Evolutionary conservation across 2,329 filamentous ascomycete species (phyloP), one percentile per base, ranked within the genome.

Genomic region (Diaporthe sp.): DNA sequence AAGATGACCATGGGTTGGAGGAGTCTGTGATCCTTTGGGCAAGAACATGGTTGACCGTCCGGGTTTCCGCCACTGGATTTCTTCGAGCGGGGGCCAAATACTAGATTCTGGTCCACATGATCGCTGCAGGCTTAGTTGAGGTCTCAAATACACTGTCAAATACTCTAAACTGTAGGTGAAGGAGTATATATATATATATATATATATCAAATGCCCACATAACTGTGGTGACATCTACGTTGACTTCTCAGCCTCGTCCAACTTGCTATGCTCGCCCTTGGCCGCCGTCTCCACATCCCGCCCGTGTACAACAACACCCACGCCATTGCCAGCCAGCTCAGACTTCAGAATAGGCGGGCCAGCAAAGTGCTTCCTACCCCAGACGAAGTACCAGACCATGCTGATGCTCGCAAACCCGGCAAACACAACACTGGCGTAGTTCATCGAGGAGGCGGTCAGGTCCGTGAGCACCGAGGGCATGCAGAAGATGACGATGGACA

Each of bases 401-500:
- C 90, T 92, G 76, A 93, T 90, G 19, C 83, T 78, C 0, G 88
- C 92, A 75, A 93, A 93, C 0, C 89, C 91, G 4, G 89, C 88
- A 82, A 93, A 93, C 8, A 93, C 92, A 10, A 91, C 91, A 25
- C 88, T 90, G 3, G 92, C 91, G 80, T 93, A 93, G 82, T 93
- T 93, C 91, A 93, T 93, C 25, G 84, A 86, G 17, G 82, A 82
- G 5, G 91, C 82, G 15, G 86, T 85, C 4, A 93, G 70, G 62
- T 71, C 90, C 0, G 91, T 89, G 13, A 93, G 82, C 4, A 89
- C 87, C 8, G 90, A 88, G 3, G 92, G 94, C 92, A 96, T 94
- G 82, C 93, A 95, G 85, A 95, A 96, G 60, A 96, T 85, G 74
- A 94, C 89, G 22, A 94, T 88, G 1, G 93, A 90, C 25, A 96